phyloP scores from a whole-genome alignment of 495 filamentous ascomycete species.

The Usnea hakonensis region DNA sequence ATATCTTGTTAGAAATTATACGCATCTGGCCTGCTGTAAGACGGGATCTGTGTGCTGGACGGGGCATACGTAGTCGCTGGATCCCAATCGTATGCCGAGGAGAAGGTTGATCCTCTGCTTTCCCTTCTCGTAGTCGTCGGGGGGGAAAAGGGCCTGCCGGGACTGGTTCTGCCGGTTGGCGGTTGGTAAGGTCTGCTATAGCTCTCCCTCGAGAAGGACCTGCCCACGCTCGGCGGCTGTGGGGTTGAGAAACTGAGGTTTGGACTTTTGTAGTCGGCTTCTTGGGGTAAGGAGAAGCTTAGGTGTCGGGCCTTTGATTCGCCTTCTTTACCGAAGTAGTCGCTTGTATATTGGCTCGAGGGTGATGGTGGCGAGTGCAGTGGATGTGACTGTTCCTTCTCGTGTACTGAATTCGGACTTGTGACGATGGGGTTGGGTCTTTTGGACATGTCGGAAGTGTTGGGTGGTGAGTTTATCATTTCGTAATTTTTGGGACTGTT shows the following conservation, averaged over 20 bases:
- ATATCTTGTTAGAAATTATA: not conserved
- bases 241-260: constrained; percentile 54
- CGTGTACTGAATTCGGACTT: constrained; percentile 21
- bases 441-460: constrained; percentile 26
- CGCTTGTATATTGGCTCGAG: constrained; percentile 19
- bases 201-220: constrained; percentile 9
- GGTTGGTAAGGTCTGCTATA: not conserved
- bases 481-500: constrained; percentile 68
- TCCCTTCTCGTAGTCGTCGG: constrained; percentile 4
- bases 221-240: constrained; percentile 24
- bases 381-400: constrained; percentile 1
- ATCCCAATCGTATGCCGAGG: constrained; percentile 31
- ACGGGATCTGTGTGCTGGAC: constrained; percentile 28
- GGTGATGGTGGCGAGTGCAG: constrained; percentile 36
- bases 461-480: constrained; percentile 54
- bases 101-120: constrained; percentile 1
- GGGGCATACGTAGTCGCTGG: constrained; percentile 31
- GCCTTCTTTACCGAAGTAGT: constrained; percentile 30
- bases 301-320: constrained; percentile 6
- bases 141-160: constrained; percentile 2
- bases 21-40: constrained; percentile 2
- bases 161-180: not conserved
- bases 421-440: constrained; percentile 38
- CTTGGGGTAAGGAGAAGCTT: constrained; percentile 19
- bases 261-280: constrained; percentile 48